Evolutionary conservation across 805 yeast genomes (phyloP).

Genomic region (Yamadazyma kitorensis): DNA sequence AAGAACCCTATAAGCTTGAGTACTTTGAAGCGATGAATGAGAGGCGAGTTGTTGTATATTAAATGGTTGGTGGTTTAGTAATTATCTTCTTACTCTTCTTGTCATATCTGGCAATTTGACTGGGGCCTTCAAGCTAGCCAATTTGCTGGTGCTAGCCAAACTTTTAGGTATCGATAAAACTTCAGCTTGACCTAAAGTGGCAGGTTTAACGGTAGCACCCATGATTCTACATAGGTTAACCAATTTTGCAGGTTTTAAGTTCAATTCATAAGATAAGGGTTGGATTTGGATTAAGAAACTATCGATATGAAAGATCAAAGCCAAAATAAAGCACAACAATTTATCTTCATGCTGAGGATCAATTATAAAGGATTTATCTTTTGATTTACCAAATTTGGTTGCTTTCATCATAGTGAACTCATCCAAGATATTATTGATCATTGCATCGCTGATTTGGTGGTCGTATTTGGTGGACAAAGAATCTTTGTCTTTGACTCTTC

Average conservation of each 20-base stretch:
- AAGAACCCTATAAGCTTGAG: too few species aligned
- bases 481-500: conserved; percentile 59
- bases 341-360: conserved; percentile 91
- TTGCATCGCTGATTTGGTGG: conserved; percentile 66
- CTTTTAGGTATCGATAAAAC: conserved; percentile 65
- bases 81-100: conserved; percentile 50
- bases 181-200: conserved; percentile 72
- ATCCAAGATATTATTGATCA: conserved; percentile 68
- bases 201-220: conserved; percentile 76
- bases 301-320: conserved; percentile 70
- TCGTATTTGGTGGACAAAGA: conserved; percentile 55
- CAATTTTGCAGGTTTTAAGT: conserved; percentile 72
- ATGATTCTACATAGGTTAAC: conserved; percentile 69
- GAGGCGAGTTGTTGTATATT: too few species aligned
- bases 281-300: conserved; percentile 70
- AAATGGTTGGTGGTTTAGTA: too few species aligned
- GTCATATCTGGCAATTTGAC: conserved; percentile 83
- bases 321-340: conserved; percentile 74
- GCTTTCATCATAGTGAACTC: conserved; percentile 68
- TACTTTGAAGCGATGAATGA: too few species aligned
- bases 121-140: conserved; percentile 85
- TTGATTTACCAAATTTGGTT: conserved; percentile 67
- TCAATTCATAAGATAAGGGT: conserved; percentile 81
- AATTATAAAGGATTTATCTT: conserved; percentile 70
- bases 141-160: conserved; percentile 61